Evolutionary conservation across 495 filamentous ascomycete genomes (phyloP), one percentile per base, ranked within the genome.

Genomic region (Aspergillus bridgeri): DNA sequence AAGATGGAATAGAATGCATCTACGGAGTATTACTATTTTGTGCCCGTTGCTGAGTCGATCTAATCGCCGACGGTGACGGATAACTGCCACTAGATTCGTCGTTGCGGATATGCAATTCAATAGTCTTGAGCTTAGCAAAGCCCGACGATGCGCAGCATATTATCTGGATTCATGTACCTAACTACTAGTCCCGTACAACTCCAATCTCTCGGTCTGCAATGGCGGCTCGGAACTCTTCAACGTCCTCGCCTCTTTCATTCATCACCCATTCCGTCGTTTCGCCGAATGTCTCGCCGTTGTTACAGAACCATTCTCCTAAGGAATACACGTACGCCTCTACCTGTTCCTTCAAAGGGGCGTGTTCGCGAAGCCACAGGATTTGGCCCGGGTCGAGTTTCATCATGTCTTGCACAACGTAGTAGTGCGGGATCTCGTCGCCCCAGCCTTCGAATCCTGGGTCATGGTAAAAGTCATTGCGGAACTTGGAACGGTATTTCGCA

Each of bases 361-460:
- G 71, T 48, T 83, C 75, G 42, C 79, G 78, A 55, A 87, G 65
- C 72, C 77, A 81, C 54, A 87, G 62, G 2, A 86, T 67, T 61
- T 86, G 81, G 9, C 73, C 76, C 11, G 84, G 84, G 57, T 85
- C 76, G 20, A 87, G 72, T 68, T 87, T 86, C 68, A 86, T 71
- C 84, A 87, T 85, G 59, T 86, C 84, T 65, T 86, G 81, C 22
- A 87, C 76, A 19, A 86, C 74, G 57, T 86, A 86, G 65, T 86
- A 86, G 53, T 86, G 83, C 42, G 72, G 69, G 43, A 85, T 81
- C 55, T 84, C 83, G 59, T 86, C 83, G 25, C 84, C 84, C 84
- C 84, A 87, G 45, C 83, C 84, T 53, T 75, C 70, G 17, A 55
- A 61, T 15, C 70, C 72, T 2, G 69, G 71, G 27, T 72, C 73